Conservation (phyloP, 1,139 yeast genomes). For the Nakaseomyces bracarensis region DNA sequence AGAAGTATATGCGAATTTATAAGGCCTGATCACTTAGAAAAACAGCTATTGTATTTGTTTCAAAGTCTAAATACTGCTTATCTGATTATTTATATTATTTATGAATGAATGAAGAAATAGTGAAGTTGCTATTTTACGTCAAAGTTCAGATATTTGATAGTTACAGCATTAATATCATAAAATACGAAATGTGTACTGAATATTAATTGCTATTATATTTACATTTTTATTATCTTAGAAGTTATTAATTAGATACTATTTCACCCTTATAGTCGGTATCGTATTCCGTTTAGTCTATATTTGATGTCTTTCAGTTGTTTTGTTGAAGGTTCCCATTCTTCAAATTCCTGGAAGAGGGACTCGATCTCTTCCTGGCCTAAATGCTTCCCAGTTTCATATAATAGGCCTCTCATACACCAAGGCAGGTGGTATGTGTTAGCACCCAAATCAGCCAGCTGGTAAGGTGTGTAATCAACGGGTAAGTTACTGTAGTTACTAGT, state of each 20-base stretch:
- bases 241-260: too few species aligned
- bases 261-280: constrained; percentile 18
- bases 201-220: too few species aligned
- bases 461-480: constrained; percentile 52
- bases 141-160: too few species aligned
- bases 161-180: too few species aligned
- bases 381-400: constrained; percentile 44
- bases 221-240: background rate
- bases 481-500: constrained; percentile 41
- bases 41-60: background rate
- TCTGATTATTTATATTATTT: too few species aligned
- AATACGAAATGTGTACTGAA: too few species aligned
- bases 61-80: too few species aligned
- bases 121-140: too few species aligned
- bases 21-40: too few species aligned
- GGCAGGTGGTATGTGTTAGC: constrained; percentile 80
- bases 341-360: constrained; percentile 60
- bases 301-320: constrained; percentile 75
- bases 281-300: constrained; percentile 69
- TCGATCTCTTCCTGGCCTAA: constrained; percentile 48
- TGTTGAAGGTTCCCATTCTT: constrained; percentile 76
- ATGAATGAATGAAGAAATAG: too few species aligned
- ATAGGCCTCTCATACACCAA: constrained; percentile 82
- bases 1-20: background rate
- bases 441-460: constrained; percentile 53